phyloP scores from a whole-genome alignment of 495 filamentous ascomycete genomes.

The Beverwykella pulmonaria region DNA sequence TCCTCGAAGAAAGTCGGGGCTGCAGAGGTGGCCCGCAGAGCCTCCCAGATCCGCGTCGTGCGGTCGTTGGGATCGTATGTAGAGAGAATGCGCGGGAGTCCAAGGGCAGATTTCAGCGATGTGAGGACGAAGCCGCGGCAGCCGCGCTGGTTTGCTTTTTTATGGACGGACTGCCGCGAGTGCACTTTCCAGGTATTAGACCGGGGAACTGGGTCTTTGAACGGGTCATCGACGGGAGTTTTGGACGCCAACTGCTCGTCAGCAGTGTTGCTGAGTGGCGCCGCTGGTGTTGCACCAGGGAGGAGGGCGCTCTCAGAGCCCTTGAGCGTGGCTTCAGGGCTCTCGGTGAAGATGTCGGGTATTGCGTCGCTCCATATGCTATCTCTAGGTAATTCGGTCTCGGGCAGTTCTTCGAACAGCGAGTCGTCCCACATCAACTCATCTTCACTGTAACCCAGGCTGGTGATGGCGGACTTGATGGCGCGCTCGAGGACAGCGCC shows the following conservation, averaged over 20 bases:
- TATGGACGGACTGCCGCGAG: constrained; percentile 32
- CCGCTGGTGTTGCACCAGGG: neutral
- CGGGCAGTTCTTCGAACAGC: constrained; percentile 40
- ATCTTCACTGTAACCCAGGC: constrained; percentile 41
- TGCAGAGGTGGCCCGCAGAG: constrained; percentile 42
- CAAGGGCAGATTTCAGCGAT: constrained; percentile 40
- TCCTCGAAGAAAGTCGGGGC: constrained; percentile 45
- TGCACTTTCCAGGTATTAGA: constrained; percentile 38
- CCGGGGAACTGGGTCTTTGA: constrained; percentile 11
- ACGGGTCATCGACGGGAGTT: constrained; percentile 1
- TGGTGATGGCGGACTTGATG: constrained; percentile 39
- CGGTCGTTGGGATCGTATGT: constrained; percentile 43
- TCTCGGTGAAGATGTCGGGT: constrained; percentile 30
- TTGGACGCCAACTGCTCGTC: constrained; percentile 10
- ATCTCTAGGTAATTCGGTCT: constrained; percentile 32
- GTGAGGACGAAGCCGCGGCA: constrained; percentile 42
- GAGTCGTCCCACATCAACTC: constrained; percentile 45
- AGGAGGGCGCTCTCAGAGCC: neutral
- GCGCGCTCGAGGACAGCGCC: constrained; percentile 38
- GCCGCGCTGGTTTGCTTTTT: constrained; percentile 31
- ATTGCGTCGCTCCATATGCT: constrained; percentile 38
- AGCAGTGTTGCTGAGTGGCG: constrained; percentile 19
- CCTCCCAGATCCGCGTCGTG: constrained; percentile 40
- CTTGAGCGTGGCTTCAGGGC: constrained; percentile 10
- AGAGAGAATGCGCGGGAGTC: constrained; percentile 38